These are phyloP conservation scores for Pisolithus thermaeus DNA, from an alignment of 1,284 basidiomycete species.

Conservation along the genomic window DNA sequence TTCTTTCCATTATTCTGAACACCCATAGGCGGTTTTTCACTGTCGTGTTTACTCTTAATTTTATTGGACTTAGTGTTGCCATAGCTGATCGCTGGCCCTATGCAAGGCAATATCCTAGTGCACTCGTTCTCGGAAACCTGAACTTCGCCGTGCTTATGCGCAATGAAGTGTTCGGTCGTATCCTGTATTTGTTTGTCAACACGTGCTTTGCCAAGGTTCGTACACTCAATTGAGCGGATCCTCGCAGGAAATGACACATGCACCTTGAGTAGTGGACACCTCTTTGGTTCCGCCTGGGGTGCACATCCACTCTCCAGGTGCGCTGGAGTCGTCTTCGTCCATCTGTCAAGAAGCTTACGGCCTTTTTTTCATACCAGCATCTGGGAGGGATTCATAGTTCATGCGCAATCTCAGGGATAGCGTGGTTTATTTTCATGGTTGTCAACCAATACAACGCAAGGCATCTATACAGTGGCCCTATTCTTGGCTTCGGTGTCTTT, in stretches of 20 bases:
- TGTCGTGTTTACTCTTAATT: conserved; percentile 51
- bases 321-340: not conserved
- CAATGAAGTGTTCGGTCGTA: conserved; percentile 53
- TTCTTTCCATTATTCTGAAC: conserved; percentile 1
- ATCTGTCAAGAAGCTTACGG: conserved; percentile 5
- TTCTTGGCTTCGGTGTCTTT: conserved; percentile 53
- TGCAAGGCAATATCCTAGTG: conserved; percentile 50
- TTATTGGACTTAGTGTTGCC: conserved; percentile 54
- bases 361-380: conserved; percentile 38
- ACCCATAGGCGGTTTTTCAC: conserved; percentile 58
- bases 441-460: conserved; percentile 46
- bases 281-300: conserved; percentile 61
- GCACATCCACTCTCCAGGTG: conserved; percentile 66
- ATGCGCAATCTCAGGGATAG: conserved; percentile 60
- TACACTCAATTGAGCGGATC: not conserved
- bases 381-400: conserved; percentile 73
- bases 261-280: conserved; percentile 53
- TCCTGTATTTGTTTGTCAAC: conserved; percentile 46
- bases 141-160: conserved; percentile 49
- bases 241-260: not conserved
- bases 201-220: conserved; percentile 55
- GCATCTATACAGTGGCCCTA: conserved; percentile 43
- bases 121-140: conserved; percentile 53
- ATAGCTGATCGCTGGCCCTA: conserved; percentile 63
- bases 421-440: conserved; percentile 61